Conservation (phyloP, 345 rosid genomes). For the Ricinus communis region DNA sequence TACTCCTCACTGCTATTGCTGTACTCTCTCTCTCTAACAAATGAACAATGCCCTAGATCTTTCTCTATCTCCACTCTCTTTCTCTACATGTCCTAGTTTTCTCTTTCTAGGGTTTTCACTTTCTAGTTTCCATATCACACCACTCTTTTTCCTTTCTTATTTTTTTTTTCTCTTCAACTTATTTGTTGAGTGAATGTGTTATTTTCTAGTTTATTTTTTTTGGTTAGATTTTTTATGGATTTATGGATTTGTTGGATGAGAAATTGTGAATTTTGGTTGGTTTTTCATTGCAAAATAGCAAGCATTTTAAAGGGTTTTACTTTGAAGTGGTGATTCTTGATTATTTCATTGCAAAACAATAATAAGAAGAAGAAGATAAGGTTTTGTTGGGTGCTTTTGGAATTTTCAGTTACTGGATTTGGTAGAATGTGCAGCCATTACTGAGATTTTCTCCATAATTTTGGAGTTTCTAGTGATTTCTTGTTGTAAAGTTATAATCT, state of each 20-base stretch:
- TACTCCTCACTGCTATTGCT: not conserved
- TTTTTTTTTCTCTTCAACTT: conserved; percentile 26
- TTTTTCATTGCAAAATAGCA: not conserved
- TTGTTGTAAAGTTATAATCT: conserved; percentile 12
- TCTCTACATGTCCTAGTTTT: conserved; percentile 39
- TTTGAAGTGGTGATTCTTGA: conserved; percentile 1
- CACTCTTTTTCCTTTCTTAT: not conserved
- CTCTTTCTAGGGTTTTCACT: conserved; percentile 11
- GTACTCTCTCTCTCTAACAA: conserved; percentile 21
- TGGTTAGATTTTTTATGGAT: not conserved
- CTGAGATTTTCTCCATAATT: conserved; percentile 6
- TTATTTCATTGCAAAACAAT: not conserved
- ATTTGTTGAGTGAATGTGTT: conserved; percentile 22
- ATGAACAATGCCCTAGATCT: conserved; percentile 45
- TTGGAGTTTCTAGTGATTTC: conserved; percentile 11
- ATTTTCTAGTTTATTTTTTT: not conserved
- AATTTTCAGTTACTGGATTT: conserved; percentile 9
- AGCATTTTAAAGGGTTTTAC: conserved; percentile 12
- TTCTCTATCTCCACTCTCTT: conserved; percentile 11
- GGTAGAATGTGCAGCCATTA: conserved; percentile 10
- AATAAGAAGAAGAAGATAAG: conserved; percentile 13
- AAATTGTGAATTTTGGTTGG: not conserved
- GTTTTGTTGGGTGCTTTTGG: conserved; percentile 1
- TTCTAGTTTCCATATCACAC: not conserved
- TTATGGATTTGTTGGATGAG: conserved; percentile 13